Conservation (phyloP, 345 rosid genomes). For the Euphorbia pulcherrima region DNA sequence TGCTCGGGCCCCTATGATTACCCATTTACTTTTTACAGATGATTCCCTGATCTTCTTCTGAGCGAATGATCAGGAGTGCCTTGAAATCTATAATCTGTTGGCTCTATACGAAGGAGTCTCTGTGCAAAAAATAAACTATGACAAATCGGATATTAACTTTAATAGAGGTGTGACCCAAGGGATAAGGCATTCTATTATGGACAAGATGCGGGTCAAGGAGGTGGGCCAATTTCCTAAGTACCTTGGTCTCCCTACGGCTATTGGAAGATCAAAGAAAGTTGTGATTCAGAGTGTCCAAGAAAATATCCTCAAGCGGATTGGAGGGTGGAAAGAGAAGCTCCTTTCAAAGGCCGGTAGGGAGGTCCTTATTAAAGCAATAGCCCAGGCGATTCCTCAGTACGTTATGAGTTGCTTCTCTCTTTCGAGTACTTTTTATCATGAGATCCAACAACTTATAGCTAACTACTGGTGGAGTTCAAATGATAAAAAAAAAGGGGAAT, state of each 20-base stretch:
- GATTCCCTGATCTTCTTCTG: neutral
- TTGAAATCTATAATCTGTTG: no score
- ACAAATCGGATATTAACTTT: neutral
- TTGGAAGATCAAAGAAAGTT: neutral
- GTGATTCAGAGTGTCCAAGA: no score
- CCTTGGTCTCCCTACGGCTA: neutral
- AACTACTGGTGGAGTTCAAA: neutral
- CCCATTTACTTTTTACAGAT: neutral
- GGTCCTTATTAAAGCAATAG: no score
- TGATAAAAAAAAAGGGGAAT: no score
- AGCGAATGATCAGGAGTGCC: neutral
- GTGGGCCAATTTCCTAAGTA: neutral
- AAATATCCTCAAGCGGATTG: no score
- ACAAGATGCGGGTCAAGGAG: neutral
- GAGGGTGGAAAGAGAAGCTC: neutral
- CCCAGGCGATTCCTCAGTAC: no score
- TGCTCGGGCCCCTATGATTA: no score
- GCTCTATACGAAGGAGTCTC: neutral
- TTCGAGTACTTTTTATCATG: neutral
- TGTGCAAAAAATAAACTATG: neutral
- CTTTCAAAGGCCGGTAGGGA: neutral
- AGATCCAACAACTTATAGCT: no score
- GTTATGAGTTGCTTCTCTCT: neutral
- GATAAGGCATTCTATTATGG: neutral
- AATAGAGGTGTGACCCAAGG: neutral